Evolutionary conservation across 2,329 filamentous ascomycete genomes (phyloP).

Genomic region (Blastomyces parvus): DNA sequence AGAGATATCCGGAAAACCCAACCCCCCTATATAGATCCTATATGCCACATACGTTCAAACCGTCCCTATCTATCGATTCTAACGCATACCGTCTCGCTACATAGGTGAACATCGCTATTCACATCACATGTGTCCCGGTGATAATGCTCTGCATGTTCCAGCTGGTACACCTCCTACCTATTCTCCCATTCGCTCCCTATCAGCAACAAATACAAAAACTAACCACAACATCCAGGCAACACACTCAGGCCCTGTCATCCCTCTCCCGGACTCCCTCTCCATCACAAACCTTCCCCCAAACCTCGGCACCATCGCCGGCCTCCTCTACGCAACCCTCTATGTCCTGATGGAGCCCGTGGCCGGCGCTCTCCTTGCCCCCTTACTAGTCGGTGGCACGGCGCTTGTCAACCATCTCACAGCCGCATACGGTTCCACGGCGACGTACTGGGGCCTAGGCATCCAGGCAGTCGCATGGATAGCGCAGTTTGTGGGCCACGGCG

Average conservation of each 20-base stretch:
- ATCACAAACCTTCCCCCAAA: constrained; percentile 52
- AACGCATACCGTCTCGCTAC: constrained; percentile 12
- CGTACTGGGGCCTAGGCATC: constrained; percentile 57
- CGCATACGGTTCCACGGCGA: constrained; percentile 50
- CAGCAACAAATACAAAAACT: not conserved
- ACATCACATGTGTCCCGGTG: constrained; percentile 54
- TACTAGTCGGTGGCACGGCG: constrained; percentile 67
- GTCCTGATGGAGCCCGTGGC: constrained; percentile 90
- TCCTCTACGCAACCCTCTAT: constrained; percentile 68
- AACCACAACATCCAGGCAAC: constrained; percentile 38
- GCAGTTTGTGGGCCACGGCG: constrained; percentile 86
- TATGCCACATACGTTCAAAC: not conserved
- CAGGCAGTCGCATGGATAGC: constrained; percentile 72
- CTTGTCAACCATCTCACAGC: constrained; percentile 64
- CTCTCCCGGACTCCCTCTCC: constrained; percentile 45
- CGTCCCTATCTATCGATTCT: constrained; percentile 14
- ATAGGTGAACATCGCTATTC: constrained; percentile 56
- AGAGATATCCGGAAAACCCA: constrained; percentile 12
- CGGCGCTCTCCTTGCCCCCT: constrained; percentile 62
- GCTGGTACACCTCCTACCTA: constrained; percentile 38
- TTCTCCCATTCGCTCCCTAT: not conserved
- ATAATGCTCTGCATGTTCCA: constrained; percentile 51
- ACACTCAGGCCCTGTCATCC: constrained; percentile 45
- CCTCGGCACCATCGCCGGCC: constrained; percentile 46
- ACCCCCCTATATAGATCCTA: not conserved